These are phyloP conservation scores for Mrakiaceae sp. DNA, from an alignment of 1,284 basidiomycete species.

Conservation along the genomic window DNA sequence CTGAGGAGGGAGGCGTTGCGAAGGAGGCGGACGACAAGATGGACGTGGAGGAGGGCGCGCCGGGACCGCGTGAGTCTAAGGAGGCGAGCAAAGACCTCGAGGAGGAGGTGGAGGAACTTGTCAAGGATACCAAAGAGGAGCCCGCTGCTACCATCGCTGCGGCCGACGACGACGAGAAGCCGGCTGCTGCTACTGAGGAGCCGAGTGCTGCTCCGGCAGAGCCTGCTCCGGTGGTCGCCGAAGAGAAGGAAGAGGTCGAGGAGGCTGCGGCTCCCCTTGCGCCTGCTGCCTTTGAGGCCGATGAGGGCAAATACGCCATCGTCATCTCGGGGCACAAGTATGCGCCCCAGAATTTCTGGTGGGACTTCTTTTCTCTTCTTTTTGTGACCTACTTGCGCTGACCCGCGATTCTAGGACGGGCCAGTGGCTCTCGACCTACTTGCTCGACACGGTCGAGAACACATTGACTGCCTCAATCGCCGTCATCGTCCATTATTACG, in stretches of 20 bases:
- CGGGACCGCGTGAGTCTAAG: too few species aligned
- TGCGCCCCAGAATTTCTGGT: conserved; percentile 85
- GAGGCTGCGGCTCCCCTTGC: conserved; percentile 20
- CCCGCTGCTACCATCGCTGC: neutral
- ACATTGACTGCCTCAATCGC: conserved; percentile 45
- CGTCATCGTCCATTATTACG: conserved; percentile 87
- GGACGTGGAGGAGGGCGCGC: conserved; percentile 8
- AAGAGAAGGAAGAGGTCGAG: conserved; percentile 22
- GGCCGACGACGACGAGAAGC: conserved; percentile 1
- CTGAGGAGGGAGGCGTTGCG: too few species aligned
- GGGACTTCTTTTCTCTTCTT: conserved; percentile 20
- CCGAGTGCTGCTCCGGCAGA: conserved; percentile 1
- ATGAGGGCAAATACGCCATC: conserved; percentile 45
- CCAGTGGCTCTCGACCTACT: conserved; percentile 59
- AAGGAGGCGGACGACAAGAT: conserved; percentile 3
- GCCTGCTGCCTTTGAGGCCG: neutral
- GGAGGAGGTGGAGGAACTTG: conserved; percentile 16
- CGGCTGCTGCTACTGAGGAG: neutral
- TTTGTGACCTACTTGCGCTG: conserved; percentile 2
- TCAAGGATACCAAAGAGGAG: neutral
- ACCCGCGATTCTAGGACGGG: conserved; percentile 54
- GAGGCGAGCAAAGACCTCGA: conserved; percentile 16
- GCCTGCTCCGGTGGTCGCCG: neutral
- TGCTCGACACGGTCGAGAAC: conserved; percentile 27
- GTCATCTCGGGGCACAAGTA: conserved; percentile 88